These are phyloP conservation scores for Aspergillus sp. DNA, from an alignment of 2,329 filamentous ascomycete species.

Conservation along the genomic window DNA sequence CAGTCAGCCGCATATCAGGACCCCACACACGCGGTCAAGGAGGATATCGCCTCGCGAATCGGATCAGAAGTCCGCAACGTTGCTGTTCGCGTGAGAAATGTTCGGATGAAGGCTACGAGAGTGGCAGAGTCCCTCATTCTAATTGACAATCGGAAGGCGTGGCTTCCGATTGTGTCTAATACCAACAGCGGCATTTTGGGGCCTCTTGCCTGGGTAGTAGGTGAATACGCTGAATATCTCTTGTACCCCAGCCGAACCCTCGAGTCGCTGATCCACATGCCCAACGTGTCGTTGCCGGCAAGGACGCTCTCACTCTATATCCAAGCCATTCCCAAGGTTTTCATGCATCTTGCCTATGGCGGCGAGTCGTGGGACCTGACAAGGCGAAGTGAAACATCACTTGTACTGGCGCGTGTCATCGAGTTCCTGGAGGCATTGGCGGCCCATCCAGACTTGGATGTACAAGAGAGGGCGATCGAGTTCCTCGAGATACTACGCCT, in stretches of 20 bases:
- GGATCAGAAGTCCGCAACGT: constrained; percentile 82
- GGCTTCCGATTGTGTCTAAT: constrained; percentile 44
- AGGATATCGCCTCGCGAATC: constrained; percentile 42
- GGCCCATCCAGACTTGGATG: constrained; percentile 77
- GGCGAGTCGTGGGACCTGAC: constrained; percentile 60
- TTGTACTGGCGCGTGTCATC: constrained; percentile 73
- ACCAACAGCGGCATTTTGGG: constrained; percentile 57
- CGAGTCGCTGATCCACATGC: constrained; percentile 62
- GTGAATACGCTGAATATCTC: constrained; percentile 73
- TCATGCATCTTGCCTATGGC: constrained; percentile 61
- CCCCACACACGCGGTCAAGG: constrained; percentile 5
- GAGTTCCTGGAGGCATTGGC: constrained; percentile 71
- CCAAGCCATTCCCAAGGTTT: constrained; percentile 78
- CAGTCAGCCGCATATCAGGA: constrained; percentile 7
- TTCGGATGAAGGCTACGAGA: constrained; percentile 68
- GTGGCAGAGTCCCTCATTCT: constrained; percentile 69
- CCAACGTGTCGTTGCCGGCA: constrained; percentile 48
- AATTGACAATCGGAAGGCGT: constrained; percentile 48
- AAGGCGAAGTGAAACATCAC: constrained; percentile 62
- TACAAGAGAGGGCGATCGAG: constrained; percentile 89
- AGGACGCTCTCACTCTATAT: constrained; percentile 68
- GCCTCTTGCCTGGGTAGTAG: constrained; percentile 73
- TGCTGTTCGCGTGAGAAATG: constrained; percentile 78
- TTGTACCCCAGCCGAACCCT: constrained; percentile 62
- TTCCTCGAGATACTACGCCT: constrained; percentile 84